Base-by-base conservation (phyloP, 768 basidiomycete genomes). In the Crepidotus variabilis region DNA sequence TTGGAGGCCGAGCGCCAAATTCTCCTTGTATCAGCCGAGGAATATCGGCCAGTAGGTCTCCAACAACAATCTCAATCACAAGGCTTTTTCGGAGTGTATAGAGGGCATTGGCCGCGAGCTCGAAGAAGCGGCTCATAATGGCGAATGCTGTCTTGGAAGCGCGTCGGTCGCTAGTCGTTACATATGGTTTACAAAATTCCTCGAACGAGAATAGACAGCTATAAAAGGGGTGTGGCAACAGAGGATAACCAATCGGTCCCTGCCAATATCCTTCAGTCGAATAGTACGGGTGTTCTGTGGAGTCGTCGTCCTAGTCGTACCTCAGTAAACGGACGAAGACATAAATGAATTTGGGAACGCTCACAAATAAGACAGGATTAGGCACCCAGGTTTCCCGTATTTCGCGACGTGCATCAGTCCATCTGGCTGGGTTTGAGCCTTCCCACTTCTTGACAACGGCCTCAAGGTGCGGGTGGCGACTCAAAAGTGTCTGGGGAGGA, bases 291-390 rank as follows among this genome's bases (percentile, higher is more conserved):
- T 60, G 51, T n/a, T 58, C 63, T 7, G 54, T 57, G 0, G 63
- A 55, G 8, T 20, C 36, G 5, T 56, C 36, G 34, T 64, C 60
- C 63, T 61, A 33, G 21, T 33, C 6, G 35, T 28, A 8, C 4
- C 28, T 28, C 8, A 28, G 8, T 28, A 28, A 39, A 3, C 20
- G 24, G 39, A 20, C 3, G 39, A 11, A 14, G 39, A 8, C 6
- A 6, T 47, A 18, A 54, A 5, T 4, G 5, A 28, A 54, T 6
- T 48, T 14, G 11, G 47, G 16, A 34, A 21, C 18, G 57, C 60
- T 45, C 39, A 65, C 64, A 36, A 65, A 65, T 11, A 65, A 48
- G 0, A 61, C 62, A 11, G 64, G 55, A 39, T 65, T 65, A 8
- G 64, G 61, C n/a, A 56, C 56, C 61, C 64, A 65, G n/a, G 55